Conservation (phyloP, 1,139 yeast genomes). For the Yamadazyma atlantica region DNA sequence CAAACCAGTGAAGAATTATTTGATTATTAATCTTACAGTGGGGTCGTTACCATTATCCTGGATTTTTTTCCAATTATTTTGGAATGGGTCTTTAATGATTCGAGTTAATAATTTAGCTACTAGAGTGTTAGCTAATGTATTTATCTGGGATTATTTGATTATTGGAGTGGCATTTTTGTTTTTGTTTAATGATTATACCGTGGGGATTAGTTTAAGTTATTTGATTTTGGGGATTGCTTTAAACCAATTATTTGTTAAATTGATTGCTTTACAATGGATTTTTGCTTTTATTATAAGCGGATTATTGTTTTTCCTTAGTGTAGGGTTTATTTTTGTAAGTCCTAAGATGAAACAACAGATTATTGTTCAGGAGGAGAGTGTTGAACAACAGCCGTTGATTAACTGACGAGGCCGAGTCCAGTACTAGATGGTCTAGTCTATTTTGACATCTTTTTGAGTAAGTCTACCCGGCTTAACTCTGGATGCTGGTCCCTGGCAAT, state of each 20-base stretch:
- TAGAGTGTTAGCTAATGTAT: conserved; percentile 67
- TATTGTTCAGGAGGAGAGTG: conserved; percentile 15
- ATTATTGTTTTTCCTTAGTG: conserved; percentile 46
- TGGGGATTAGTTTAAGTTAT: conserved; percentile 59
- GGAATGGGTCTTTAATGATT: conserved; percentile 79
- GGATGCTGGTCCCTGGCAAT: conserved; percentile 59
- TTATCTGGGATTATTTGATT: conserved; percentile 75
- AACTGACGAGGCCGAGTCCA: conserved; percentile 8
- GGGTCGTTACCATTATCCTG: conserved; percentile 76
- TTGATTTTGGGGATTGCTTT: conserved; percentile 65
- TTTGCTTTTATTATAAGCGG: conserved; percentile 71
- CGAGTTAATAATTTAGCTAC: conserved; percentile 57
- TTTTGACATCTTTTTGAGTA: conserved; percentile 59
- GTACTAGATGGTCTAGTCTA: not conserved
- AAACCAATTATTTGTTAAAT: conserved; percentile 65
- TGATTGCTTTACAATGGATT: conserved; percentile 81
- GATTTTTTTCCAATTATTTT: conserved; percentile 69
- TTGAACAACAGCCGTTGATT: conserved; percentile 29
- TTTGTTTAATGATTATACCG: conserved; percentile 68
- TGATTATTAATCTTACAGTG: conserved; percentile 26
- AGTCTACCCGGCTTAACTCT: conserved; percentile 43
- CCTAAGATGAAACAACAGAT: conserved; percentile 15
- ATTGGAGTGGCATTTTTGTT: conserved; percentile 60
- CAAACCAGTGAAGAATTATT: conserved; percentile 37
- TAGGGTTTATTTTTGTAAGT: conserved; percentile 39